Percentiles rank a stretch among this genome's conserved stretches.
These are phyloP conservation scores for Diutina siamensis DNA, from an alignment of 1,139 yeast genomes.

Conservation along the genomic window DNA sequence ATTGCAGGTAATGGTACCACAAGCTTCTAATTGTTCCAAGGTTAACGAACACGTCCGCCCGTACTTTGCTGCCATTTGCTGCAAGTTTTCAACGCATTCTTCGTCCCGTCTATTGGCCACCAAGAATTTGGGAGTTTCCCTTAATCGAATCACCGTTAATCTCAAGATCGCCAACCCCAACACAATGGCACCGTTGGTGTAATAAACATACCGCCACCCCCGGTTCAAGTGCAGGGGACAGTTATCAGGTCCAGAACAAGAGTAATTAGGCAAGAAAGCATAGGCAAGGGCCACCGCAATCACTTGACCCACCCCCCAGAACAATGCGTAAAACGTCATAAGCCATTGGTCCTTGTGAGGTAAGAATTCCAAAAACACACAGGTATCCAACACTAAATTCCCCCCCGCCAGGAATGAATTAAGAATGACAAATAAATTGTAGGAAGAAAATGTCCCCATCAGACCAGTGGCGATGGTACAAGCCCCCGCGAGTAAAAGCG, in stretches of 20 bases:
- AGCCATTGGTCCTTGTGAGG: slow-evolving; percentile 44
- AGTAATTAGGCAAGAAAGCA: slow-evolving; percentile 40
- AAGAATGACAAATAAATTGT: slow-evolving; percentile 37
- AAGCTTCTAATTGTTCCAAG: slow-evolving; percentile 28
- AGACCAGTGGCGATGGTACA: slow-evolving; percentile 46
- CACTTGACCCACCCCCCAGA: slow-evolving; percentile 58
- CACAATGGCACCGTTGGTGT: slow-evolving; percentile 42
- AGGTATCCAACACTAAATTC: slow-evolving; percentile 48
- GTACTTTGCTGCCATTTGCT: slow-evolving; percentile 28
- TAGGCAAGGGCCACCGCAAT: slow-evolving; percentile 43
- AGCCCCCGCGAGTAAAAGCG: slow-evolving; percentile 21
- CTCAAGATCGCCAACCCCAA: slow-evolving; percentile 36
- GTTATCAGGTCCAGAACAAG: slow-evolving; percentile 28
- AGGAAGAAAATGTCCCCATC: slow-evolving; percentile 34
- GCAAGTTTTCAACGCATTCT: slow-evolving; percentile 31
- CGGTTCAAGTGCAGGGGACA: slow-evolving; percentile 37
- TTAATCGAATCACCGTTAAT: slow-evolving; percentile 32
- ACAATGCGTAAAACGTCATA: slow-evolving; percentile 43
- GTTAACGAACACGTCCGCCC: slow-evolving; percentile 32
- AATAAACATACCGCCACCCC: slow-evolving; percentile 55
- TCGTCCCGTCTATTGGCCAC: slow-evolving; percentile 41
- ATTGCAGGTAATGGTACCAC: slow-evolving; percentile 25
- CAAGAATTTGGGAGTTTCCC: slow-evolving; percentile 49
- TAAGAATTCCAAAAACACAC: slow-evolving; percentile 46
- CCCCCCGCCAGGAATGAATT: slow-evolving; percentile 45